phyloP scores from a whole-genome alignment of 163 green algal species.

The Volvox carteri region DNA sequence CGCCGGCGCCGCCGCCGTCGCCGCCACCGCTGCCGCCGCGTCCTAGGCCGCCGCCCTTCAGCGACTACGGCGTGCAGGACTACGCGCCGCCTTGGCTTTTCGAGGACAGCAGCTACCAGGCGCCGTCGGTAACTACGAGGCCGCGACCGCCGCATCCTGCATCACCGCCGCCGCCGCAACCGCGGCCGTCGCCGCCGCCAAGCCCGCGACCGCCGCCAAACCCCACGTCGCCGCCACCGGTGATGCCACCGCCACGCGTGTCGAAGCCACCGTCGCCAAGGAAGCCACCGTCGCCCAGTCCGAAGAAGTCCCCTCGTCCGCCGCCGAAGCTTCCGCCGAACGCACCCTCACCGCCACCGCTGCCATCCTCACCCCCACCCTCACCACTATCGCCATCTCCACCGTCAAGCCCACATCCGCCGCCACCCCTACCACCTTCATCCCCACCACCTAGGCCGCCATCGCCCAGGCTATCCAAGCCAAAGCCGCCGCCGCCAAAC shows the following conservation, averaged over 20 bases:
- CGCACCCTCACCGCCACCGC: neutral
- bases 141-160: conserved; percentile 2
- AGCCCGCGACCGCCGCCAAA: neutral
- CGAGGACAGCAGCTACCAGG: neutral
- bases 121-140: neutral
- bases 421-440: neutral
- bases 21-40: conserved; percentile 24
- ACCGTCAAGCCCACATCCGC: neutral
- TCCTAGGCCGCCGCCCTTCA: neutral
- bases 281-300: neutral
- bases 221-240: neutral
- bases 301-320: neutral
- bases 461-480: neutral
- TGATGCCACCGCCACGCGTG: neutral
- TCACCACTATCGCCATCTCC: neutral
- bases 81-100: neutral
- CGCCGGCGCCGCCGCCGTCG: conserved; percentile 7
- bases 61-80: neutral
- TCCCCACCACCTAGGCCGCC: neutral
- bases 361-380: neutral
- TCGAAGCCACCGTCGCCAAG: neutral
- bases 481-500: neutral
- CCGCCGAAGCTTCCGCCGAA: neutral
- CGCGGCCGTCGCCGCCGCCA: neutral
- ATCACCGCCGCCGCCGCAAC: conserved; percentile 20